A percentile compares a stretch with the other conserved stretches of the same genome.
Evolutionary conservation across 352 stramenopile genomes (phyloP).

Genomic region (Aphanomyces cochlioides): DNA sequence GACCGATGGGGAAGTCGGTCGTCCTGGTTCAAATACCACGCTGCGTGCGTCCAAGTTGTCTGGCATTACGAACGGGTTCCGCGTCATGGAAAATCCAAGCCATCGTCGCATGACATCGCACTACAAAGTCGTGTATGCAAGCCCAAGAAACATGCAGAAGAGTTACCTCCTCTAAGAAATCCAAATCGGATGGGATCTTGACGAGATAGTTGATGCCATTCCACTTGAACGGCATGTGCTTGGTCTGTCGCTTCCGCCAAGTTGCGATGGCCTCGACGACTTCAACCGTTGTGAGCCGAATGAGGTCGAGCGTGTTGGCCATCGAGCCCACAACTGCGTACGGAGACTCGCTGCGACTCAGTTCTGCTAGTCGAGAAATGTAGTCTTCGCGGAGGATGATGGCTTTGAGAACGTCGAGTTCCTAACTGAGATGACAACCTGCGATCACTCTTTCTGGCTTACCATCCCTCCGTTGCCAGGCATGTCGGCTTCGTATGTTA

Average conservation of each 20-base stretch:
- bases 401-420: slow-evolving; percentile 86
- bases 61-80: slow-evolving; percentile 87
- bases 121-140: background rate
- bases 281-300: slow-evolving; percentile 84
- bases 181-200: slow-evolving; percentile 85
- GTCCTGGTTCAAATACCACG: slow-evolving; percentile 32
- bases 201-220: slow-evolving; percentile 91
- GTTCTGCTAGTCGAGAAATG: slow-evolving; percentile 58
- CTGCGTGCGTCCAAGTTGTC: slow-evolving; percentile 64
- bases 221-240: slow-evolving; percentile 66
- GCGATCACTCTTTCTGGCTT: background rate
- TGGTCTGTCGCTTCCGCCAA: slow-evolving; percentile 58
- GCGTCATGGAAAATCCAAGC: slow-evolving; percentile 76
- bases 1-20: background rate
- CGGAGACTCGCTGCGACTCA: slow-evolving; percentile 47
- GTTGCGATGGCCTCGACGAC: slow-evolving; percentile 74
- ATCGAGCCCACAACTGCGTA: slow-evolving; percentile 56
- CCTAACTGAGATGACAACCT: slow-evolving; percentile 34
- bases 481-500: slow-evolving; percentile 28
- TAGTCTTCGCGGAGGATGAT: slow-evolving; percentile 89
- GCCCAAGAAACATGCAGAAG: slow-evolving; percentile 7
- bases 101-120: slow-evolving; percentile 68
- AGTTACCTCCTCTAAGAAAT: slow-evolving; percentile 76
- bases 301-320: slow-evolving; percentile 81
- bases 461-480: slow-evolving; percentile 29